phyloP scores from a whole-genome alignment of 164 flowering plant species.

The Macadamia tetraphylla region DNA sequence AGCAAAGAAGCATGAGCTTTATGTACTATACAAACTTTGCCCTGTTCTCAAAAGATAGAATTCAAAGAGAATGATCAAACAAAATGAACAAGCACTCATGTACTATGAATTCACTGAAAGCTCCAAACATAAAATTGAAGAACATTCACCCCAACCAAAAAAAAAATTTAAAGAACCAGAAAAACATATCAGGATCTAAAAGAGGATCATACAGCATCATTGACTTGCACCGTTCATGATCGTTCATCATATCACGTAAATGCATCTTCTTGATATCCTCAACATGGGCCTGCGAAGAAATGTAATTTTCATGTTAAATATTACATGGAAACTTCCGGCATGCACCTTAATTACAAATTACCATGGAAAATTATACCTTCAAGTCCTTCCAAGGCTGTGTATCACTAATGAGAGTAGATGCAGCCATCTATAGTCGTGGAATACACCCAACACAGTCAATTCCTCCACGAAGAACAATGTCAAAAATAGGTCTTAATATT shows the following conservation, averaged over 20 bases:
- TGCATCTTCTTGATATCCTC: slow-evolving; percentile 74
- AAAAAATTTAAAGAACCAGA: too few relatives aligned
- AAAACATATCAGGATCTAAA: not conserved
- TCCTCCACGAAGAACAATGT: not conserved
- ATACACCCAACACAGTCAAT: not conserved
- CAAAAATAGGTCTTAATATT: too few relatives aligned
- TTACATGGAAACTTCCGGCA: not conserved
- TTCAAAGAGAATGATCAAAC: not conserved
- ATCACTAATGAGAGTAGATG: slow-evolving; percentile 58
- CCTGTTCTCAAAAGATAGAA: not conserved
- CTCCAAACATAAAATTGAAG: not conserved
- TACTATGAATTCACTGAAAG: not conserved
- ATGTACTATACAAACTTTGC: not conserved
- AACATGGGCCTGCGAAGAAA: slow-evolving; percentile 53
- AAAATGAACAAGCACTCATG: too few relatives aligned
- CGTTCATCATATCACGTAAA: slow-evolving; percentile 79
- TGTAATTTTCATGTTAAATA: not conserved
- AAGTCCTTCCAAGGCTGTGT: slow-evolving; percentile 82
- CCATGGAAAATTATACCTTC: slow-evolving; percentile 37
- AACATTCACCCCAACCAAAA: too few relatives aligned
- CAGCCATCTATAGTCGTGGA: slow-evolving; percentile 41
- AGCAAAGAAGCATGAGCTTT: too few relatives aligned
- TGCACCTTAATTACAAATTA: not conserved
- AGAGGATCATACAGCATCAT: slow-evolving; percentile 71
- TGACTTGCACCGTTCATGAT: slow-evolving; percentile 59